phyloP scores from a whole-genome alignment of 768 basidiomycete genomes.

The Trametes elegans region DNA sequence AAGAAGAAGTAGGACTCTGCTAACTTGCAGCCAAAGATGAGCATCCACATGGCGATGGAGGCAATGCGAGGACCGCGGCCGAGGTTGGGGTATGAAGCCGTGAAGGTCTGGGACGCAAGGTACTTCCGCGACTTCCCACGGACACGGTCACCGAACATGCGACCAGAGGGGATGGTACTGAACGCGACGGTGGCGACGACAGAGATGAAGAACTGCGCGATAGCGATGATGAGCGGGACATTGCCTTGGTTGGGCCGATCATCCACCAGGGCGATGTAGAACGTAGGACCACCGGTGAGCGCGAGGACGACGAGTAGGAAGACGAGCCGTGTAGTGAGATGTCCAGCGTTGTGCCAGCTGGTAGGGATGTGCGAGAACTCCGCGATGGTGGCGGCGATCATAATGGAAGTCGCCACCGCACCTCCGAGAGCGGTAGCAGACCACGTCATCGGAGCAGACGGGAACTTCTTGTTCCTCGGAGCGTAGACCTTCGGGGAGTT shows the following conservation, averaged over 20 bases:
- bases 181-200: conserved; percentile 81
- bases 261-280: conserved; percentile 89
- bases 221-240: conserved; percentile 85
- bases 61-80: conserved; percentile 70
- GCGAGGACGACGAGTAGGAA: conserved; percentile 92
- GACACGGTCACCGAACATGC: conserved; percentile 99
- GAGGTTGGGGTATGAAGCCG: conserved; percentile 91
- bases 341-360: conserved; percentile 98
- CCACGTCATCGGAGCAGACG: conserved; percentile 91
- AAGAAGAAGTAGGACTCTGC: conserved; percentile 98
- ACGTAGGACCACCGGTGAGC: conserved; percentile 88
- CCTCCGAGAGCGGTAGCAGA: conserved; percentile 95
- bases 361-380: conserved; percentile 98
- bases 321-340: conserved; percentile 89
- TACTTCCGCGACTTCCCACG: conserved; percentile 97
- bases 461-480: conserved; percentile 57
- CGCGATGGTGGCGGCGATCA: conserved; percentile 89
- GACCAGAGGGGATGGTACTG: conserved; percentile 87
- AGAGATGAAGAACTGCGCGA: conserved; percentile 93
- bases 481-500: conserved; percentile 93
- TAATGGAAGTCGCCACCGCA: conserved; percentile 88
- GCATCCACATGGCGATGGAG: conserved; percentile 84
- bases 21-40: conserved; percentile 97
- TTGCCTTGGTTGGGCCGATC: conserved; percentile 54
- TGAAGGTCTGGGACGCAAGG: conserved; percentile 98